phyloP scores from a whole-genome alignment of 345 rosid species.

The Populus alba region DNA sequence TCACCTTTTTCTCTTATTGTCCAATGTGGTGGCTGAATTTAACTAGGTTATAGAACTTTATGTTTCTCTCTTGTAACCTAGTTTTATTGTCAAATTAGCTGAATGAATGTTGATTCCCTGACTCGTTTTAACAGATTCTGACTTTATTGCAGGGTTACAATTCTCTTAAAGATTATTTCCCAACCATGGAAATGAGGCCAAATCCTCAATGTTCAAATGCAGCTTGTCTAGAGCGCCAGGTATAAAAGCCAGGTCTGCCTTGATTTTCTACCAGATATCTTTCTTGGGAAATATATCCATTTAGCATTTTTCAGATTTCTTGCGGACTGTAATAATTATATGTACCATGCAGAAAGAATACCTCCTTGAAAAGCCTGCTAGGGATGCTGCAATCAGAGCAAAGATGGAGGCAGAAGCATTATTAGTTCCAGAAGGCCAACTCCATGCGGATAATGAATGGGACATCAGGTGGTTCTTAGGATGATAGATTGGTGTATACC shows the following conservation, averaged over 20 bases:
- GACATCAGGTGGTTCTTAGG: constrained; percentile 64
- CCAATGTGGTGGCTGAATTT: neutral
- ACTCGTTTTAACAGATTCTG: constrained; percentile 7
- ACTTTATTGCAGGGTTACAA: constrained; percentile 67
- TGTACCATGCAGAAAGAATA: constrained; percentile 64
- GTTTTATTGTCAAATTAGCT: neutral
- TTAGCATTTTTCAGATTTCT: constrained; percentile 7
- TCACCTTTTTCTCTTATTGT: neutral
- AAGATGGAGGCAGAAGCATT: constrained; percentile 70
- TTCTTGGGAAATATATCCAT: constrained; percentile 9
- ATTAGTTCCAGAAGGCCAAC: constrained; percentile 44
- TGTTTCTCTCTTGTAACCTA: neutral
- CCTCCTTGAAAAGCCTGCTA: constrained; percentile 65
- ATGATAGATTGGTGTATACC: neutral
- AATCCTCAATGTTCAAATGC: constrained; percentile 90
- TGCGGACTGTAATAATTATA: constrained; percentile 4
- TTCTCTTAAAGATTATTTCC: constrained; percentile 92
- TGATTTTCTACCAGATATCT: constrained; percentile 1
- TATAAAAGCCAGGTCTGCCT: constrained; percentile 24
- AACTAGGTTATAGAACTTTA: neutral
- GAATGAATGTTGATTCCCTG: neutral
- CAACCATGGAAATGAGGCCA: constrained; percentile 95
- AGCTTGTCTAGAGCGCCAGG: constrained; percentile 93
- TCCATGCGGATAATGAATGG: constrained; percentile 91
- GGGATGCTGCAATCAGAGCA: constrained; percentile 91